Conservation (phyloP, 441 rosid species). For the Corymbia citriodora region DNA sequence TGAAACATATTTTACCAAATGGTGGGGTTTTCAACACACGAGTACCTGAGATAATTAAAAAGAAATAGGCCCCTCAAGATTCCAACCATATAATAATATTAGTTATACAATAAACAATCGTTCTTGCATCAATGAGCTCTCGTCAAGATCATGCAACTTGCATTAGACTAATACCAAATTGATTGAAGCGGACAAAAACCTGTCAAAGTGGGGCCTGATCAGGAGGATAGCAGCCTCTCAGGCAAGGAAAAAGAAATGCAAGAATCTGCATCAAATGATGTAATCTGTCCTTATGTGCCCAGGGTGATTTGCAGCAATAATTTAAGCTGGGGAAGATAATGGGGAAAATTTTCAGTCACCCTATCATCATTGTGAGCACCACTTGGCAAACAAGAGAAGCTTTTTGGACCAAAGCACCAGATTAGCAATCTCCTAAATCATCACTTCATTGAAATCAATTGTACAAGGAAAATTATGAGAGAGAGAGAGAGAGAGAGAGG, state of each 20-base stretch:
- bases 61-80: background rate
- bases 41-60: background rate
- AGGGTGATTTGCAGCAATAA: background rate
- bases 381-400: background rate
- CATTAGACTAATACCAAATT: background rate
- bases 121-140: background rate
- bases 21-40: background rate
- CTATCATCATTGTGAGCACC: background rate
- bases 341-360: background rate
- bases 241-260: background rate
- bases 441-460: background rate
- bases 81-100: background rate
- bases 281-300: background rate
- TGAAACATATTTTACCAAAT: background rate
- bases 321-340: background rate
- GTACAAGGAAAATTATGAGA: background rate
- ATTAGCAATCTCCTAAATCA: background rate
- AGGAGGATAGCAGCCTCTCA: background rate
- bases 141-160: background rate
- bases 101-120: background rate
- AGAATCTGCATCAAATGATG: background rate
- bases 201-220: background rate
- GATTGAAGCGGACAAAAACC: background rate
- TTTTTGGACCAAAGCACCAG: background rate
- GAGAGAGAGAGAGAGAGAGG: background rate